Base-by-base conservation (phyloP, 805 yeast species). In the Nakazawaea wyomingensis region DNA sequence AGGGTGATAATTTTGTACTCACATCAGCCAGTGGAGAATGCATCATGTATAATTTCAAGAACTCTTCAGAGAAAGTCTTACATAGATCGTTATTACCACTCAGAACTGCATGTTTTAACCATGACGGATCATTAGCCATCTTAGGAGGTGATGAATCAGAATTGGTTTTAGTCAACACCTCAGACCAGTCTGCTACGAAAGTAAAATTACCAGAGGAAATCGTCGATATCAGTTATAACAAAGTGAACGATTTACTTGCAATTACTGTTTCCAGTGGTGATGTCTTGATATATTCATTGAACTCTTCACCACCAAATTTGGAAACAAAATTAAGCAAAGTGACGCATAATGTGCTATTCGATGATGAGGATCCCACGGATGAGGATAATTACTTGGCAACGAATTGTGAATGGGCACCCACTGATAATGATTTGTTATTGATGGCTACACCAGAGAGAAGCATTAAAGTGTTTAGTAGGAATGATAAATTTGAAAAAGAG, bases 81-180 rank as follows among this genome's bases (percentile, higher is more conserved):
- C 66, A 63, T 37, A 59, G 80, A 37, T 60, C 76, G 1, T 66
- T 68, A 29, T 54, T 69, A 24, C 70, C 78, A 0, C 53, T 80
- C 18, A 62, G 85, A 48, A 81, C 75, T 49, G 69, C 76, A 6
- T 64, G 62, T 11, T 73, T 78, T 52, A 75, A 82, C 18, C 85
- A 83, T 50, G 76, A 74, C 39, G 88, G 84, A 0, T 71, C 74
- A 28, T 65, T 76, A 55, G 65, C 71, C 1, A 65, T 79, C 1
- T 71, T 78, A 46, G 89, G 82, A 20, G 90, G 91, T 31, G 85
- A 82, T 49, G 84, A 78, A 48, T 71, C 74, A 34, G 78, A 78
- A 43, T 59, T 84, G 33, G 64, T 67, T 2, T 54, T 82, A 3
- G 56, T 80, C 1, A 77, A 74, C 40, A 50, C 70, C 29, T 53